Conservation (phyloP, 1,284 basidiomycete species). For the Gomphus bonarii region DNA sequence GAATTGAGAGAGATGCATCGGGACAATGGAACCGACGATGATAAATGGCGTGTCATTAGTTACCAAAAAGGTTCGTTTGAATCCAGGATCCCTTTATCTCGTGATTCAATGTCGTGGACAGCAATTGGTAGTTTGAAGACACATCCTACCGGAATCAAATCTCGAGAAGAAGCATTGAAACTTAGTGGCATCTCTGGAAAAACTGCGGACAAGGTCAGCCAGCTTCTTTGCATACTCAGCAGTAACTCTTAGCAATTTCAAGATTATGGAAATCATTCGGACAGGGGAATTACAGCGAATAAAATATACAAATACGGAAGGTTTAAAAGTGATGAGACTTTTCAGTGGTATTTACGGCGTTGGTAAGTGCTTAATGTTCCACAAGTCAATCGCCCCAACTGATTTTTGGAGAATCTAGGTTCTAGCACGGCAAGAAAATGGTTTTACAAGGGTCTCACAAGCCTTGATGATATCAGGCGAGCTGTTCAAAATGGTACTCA, state of each 20-base stretch:
- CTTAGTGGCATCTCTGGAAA: slow-evolving; percentile 64
- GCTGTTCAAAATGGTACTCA: slow-evolving; percentile 43
- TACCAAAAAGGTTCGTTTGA: slow-evolving; percentile 49
- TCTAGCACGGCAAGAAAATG: slow-evolving; percentile 56
- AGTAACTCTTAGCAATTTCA: slow-evolving; percentile 1
- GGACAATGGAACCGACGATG: slow-evolving; percentile 42
- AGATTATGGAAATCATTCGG: slow-evolving; percentile 72
- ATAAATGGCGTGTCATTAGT: slow-evolving; percentile 50
- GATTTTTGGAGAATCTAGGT: slow-evolving; percentile 28
- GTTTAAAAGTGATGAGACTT: slow-evolving; percentile 37
- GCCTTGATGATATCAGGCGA: slow-evolving; percentile 58
- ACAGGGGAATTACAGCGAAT: slow-evolving; percentile 60
- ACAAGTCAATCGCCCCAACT: background rate
- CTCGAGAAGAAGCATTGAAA: slow-evolving; percentile 48
- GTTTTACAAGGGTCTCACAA: slow-evolving; percentile 68
- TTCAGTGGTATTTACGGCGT: slow-evolving; percentile 83
- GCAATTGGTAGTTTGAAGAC: slow-evolving; percentile 40
- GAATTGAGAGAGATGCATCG: slow-evolving; percentile 52
- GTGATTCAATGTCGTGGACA: slow-evolving; percentile 18
- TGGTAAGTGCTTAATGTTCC: slow-evolving; percentile 33
- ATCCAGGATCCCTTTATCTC: background rate
- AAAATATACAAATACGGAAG: slow-evolving; percentile 49
- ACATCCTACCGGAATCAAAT: slow-evolving; percentile 51
- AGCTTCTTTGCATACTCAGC: slow-evolving; percentile 4
- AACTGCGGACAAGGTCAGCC: slow-evolving; percentile 60